Evolutionary conservation across 2,329 filamentous ascomycete species (phyloP), one percentile per base, ranked within the genome.

Genomic region (Colletotrichum sidae): DNA sequence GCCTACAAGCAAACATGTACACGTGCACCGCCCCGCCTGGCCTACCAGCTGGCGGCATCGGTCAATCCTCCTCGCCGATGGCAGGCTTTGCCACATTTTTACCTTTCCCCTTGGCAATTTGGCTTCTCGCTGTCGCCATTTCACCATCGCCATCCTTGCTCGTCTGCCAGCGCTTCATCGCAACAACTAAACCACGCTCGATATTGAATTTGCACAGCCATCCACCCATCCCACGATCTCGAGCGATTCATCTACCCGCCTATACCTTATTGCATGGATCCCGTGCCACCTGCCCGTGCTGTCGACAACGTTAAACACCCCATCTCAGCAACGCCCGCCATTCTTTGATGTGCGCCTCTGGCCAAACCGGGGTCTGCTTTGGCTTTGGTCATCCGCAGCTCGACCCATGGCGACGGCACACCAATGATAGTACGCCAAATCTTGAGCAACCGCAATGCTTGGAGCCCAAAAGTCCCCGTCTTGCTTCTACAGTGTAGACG

Each of bases 361-460:
- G 25, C 25, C 25, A 25, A 25, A 25, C 25, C 25, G 25, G 25
- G 25, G 25, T 25, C 25, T 25, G 15, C 15, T 17, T 17, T 17
- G 15, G 25, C 17, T 9, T 55, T n/a, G 47, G 47, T 6, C 62
- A 25, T 65, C 56, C 46, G 62, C 62, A 53, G 58, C 56, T 65
- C 51, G 62, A 65, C 58, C 62, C 62, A 57, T 47, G 58, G 46
- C 53, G 62, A 34, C 62, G 62, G 62, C 56, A 65, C 47, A 41
- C 46, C 62, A 56, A 37, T 47, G 42, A 25, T 1, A 1, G 2
- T 25, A 25, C 25, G 25, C 25, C 25, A 25, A 25, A 25, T 25
- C 25, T 25, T 4, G 25, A 25, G 25, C 25, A 25, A 25, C 25
- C 25, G 25, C 25, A 25, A 25, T 25, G 25, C 25, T 25, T 25